These are phyloP conservation scores for Sporothrix mexicana DNA, from an alignment of 2,329 filamentous ascomycete species.

Conservation along the genomic window DNA sequence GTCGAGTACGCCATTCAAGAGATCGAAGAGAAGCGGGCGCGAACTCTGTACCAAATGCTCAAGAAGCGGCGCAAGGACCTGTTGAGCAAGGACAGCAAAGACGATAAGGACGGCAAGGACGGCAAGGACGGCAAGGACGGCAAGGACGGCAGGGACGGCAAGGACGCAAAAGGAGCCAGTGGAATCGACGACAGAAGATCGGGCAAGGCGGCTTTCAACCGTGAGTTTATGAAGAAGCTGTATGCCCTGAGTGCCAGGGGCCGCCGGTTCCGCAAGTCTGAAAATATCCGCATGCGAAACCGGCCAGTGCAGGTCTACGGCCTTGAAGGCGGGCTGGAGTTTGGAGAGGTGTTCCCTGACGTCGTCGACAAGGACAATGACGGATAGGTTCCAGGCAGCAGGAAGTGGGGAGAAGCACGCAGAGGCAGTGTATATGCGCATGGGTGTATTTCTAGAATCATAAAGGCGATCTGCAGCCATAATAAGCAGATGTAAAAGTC, in stretches of 20 bases:
- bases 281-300: conserved; percentile 54
- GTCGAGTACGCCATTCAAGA: conserved; percentile 78
- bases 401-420: conserved; percentile 19
- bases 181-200: too few species aligned
- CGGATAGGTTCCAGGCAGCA: background rate
- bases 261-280: conserved; percentile 42
- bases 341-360: conserved; percentile 46
- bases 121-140: background rate
- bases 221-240: conserved; percentile 35
- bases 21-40: conserved; percentile 31
- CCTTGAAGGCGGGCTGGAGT: conserved; percentile 45
- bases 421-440: background rate
- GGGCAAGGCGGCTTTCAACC: conserved; percentile 33
- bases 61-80: conserved; percentile 34
- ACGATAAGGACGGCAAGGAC: conserved; percentile 8
- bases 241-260: conserved; percentile 35
- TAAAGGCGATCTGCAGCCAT: background rate
- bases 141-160: background rate
- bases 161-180: too few species aligned
- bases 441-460: background rate
- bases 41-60: conserved; percentile 35
- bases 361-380: background rate
- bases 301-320: conserved; percentile 57
- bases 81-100: conserved; percentile 16
- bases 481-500: too few species aligned